Evolutionary conservation across 805 yeast species (phyloP), one percentile per base, ranked within the genome.

Genomic region (Wickerhamomyces chambardii): DNA sequence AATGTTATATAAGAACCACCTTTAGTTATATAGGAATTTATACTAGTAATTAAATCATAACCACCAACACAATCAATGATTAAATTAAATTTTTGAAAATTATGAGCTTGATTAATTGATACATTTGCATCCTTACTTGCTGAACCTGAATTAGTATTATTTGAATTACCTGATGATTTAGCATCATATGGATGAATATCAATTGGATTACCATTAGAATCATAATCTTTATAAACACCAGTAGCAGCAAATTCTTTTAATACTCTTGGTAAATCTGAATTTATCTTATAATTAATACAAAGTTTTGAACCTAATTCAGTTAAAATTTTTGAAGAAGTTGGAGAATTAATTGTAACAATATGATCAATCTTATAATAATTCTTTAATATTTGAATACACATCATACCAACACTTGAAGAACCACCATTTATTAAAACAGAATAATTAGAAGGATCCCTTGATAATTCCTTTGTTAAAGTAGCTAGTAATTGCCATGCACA

Each of bases 51-150:
- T 5, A 81, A 64, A 24, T 71, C 74, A 32, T 64, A 63, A 30
- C 83, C 83, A 29, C 95, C 92, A 34, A 75, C 70, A 41, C 78
- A 69, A 57, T 86, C 95, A 11, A 81, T 48, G n/a, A 83, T 72
- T 5, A 71, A 47, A 48, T 81, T 84, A 48, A 75, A 84, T 44
- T 70, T 65, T 14, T n/a, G n/a, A n/a, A n/a, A n/a, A n/a, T n/a
- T n/a, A n/a, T n/a, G n/a, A n/a, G n/a, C n/a, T n/a, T n/a, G n/a
- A n/a, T n/a, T n/a, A n/a, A n/a, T n/a, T n/a, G n/a, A n/a, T n/a
- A n/a, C n/a, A n/a, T n/a, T n/a, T n/a, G n/a, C n/a, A n/a, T n/a
- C n/a, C n/a, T n/a, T n/a, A n/a, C n/a, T n/a, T n/a, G n/a, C n/a
- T n/a, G n/a, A n/a, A n/a, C n/a, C n/a, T n/a, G n/a, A n/a, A n/a